phyloP scores from a whole-genome alignment of 1,284 basidiomycete genomes.

The Butyriboletus pseudospeciosus region DNA sequence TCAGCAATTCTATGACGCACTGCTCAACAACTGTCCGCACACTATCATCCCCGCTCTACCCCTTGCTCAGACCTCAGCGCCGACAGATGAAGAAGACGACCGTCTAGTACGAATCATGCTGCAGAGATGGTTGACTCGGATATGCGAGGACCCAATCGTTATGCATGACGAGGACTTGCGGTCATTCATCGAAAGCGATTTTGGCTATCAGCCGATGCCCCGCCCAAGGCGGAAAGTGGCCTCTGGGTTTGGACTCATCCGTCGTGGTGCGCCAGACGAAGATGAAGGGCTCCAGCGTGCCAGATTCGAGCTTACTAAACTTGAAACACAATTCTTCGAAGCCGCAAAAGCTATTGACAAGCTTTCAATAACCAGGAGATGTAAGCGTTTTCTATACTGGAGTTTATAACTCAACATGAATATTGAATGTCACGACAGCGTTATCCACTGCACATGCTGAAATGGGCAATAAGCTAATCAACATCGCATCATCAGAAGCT shows the following conservation, averaged over 20 bases:
- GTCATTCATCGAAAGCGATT: slow-evolving; percentile 92
- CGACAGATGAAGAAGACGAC: slow-evolving; percentile 95
- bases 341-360: slow-evolving; percentile 84
- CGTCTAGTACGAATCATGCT: slow-evolving; percentile 87
- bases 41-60: slow-evolving; percentile 91
- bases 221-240: slow-evolving; percentile 66
- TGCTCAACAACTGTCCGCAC: slow-evolving; percentile 80
- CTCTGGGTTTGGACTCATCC: slow-evolving; percentile 64
- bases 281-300: slow-evolving; percentile 82
- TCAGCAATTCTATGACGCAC: slow-evolving; percentile 84
- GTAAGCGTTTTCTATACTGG: slow-evolving; percentile 39
- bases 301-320: slow-evolving; percentile 83
- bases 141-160: slow-evolving; percentile 85
- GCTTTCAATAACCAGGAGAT: slow-evolving; percentile 72
- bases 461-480: slow-evolving; percentile 84
- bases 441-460: slow-evolving; percentile 74
- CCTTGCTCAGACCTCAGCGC: slow-evolving; percentile 86
- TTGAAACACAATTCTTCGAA: slow-evolving; percentile 86
- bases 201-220: slow-evolving; percentile 84
- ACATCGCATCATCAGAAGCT: slow-evolving; percentile 82
- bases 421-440: slow-evolving; percentile 40
- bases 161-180: slow-evolving; percentile 86
- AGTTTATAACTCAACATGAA: background rate
- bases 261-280: slow-evolving; percentile 73
- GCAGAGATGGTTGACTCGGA: slow-evolving; percentile 85